Conservation (phyloP, 2,329 filamentous ascomycete species). For the Colletotrichum australisinense region DNA sequence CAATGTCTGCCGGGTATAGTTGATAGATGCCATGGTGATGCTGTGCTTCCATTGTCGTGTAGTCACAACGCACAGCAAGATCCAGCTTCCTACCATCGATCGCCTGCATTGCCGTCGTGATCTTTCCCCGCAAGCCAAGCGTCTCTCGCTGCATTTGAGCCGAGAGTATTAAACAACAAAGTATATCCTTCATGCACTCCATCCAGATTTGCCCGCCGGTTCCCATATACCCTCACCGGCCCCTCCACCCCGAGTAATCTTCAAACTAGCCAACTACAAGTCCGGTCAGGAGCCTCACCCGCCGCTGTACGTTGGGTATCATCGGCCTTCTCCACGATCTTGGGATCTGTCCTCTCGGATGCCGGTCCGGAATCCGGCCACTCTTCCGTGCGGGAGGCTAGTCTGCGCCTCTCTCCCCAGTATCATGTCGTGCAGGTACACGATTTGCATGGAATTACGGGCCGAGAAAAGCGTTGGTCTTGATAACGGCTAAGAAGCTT, state of each 20-base stretch:
- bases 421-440: not conserved
- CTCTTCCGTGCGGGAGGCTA: not conserved
- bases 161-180: not conserved
- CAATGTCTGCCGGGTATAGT: not conserved
- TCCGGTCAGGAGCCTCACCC: slow-evolving; percentile 3
- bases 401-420: not conserved
- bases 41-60: not conserved
- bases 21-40: not conserved
- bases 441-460: not conserved
- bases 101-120: slow-evolving; percentile 1
- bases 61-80: not conserved
- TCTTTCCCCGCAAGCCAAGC: slow-evolving; percentile 15
- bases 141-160: not conserved
- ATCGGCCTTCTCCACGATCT: not conserved
- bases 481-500: not conserved
- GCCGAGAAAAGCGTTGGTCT: not conserved
- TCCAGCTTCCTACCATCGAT: not conserved
- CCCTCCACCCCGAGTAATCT: not conserved
- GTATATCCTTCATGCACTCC: slow-evolving; percentile 15
- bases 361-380: not conserved
- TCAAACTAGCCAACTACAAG: not conserved
- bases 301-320: not conserved
- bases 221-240: slow-evolving; percentile 2
- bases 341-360: not conserved
- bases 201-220: not conserved